Conservation (phyloP, 805 yeast species). For the Starmerella riodocensis region DNA sequence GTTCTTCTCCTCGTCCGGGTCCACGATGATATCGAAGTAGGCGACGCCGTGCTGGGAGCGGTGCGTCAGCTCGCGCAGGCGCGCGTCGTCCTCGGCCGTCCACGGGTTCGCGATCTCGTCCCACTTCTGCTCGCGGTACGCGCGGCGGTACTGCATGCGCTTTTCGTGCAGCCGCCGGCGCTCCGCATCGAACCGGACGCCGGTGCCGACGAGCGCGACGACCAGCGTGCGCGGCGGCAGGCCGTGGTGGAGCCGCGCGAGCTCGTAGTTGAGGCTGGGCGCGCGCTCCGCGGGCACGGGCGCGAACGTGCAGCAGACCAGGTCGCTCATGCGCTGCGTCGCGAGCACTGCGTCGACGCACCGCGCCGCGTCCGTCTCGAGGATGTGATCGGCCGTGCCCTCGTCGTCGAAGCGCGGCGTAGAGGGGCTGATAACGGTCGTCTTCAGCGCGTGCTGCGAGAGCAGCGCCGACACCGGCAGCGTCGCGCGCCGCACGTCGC, state of each 20-base stretch:
- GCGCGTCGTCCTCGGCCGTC: slow-evolving; percentile 38
- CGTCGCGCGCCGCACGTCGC: slow-evolving; percentile 29
- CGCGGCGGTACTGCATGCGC: slow-evolving; percentile 33
- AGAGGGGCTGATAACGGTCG: slow-evolving; percentile 29
- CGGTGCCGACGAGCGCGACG: slow-evolving; percentile 39
- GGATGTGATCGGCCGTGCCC: slow-evolving; percentile 23
- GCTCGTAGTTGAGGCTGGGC: slow-evolving; percentile 30
- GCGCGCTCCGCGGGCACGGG: neutral
- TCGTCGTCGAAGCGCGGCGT: slow-evolving; percentile 26
- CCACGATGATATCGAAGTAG: slow-evolving; percentile 34
- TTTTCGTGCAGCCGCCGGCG: slow-evolving; percentile 33
- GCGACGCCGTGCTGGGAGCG: slow-evolving; percentile 50
- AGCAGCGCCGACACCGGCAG: slow-evolving; percentile 5
- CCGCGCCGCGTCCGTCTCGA: slow-evolving; percentile 16
- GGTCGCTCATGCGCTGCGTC: neutral
- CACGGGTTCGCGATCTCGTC: slow-evolving; percentile 37
- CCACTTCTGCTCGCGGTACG: slow-evolving; percentile 34
- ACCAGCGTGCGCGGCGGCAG: slow-evolving; percentile 50
- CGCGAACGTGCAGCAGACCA: slow-evolving; percentile 8
- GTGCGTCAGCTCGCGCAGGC: slow-evolving; percentile 35
- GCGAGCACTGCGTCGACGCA: slow-evolving; percentile 2
- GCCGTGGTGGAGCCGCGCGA: slow-evolving; percentile 37
- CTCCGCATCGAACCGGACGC: slow-evolving; percentile 46
- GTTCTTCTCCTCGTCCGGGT: neutral
- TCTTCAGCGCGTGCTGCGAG: slow-evolving; percentile 13